Conservation (phyloP, 768 basidiomycete genomes). For the Russula compacta region DNA sequence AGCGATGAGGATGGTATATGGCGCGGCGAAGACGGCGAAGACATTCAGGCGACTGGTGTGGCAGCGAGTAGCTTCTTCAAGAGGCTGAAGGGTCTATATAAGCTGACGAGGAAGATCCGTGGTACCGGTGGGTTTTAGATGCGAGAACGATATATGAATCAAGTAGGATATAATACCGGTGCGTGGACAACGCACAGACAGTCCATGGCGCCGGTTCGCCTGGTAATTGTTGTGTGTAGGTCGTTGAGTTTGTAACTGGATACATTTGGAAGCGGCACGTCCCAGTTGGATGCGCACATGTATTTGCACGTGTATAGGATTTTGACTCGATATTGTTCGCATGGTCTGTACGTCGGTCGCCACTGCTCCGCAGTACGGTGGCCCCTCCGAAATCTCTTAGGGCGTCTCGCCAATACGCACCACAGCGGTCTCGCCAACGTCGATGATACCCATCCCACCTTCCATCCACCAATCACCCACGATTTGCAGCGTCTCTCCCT, state of each 20-base stretch:
- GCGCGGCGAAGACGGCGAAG: conserved; percentile 10
- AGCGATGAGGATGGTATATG: conserved; percentile 14
- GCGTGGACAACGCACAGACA: no score
- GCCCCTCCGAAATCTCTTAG: background rate
- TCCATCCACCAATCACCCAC: conserved; percentile 26
- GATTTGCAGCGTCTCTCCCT: background rate
- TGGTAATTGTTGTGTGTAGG: no score
- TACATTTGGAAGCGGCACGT: no score
- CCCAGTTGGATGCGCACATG: no score
- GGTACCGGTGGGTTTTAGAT: conserved; percentile 8
- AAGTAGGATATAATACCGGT: background rate
- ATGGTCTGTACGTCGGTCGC: no score
- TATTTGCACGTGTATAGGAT: no score
- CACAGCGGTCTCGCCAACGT: conserved; percentile 27
- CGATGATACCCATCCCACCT: conserved; percentile 30
- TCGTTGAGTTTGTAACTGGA: no score
- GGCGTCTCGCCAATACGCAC: conserved; percentile 25
- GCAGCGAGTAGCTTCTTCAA: background rate
- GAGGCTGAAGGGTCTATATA: conserved; percentile 10
- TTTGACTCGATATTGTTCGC: no score
- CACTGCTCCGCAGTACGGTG: background rate
- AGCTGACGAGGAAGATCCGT: background rate
- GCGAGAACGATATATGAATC: background rate
- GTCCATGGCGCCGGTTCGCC: no score
- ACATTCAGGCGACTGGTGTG: conserved; percentile 16